These are phyloP conservation scores for Candida pseudoviswanathii DNA, from an alignment of 1,139 yeast genomes.

Conservation along the genomic window DNA sequence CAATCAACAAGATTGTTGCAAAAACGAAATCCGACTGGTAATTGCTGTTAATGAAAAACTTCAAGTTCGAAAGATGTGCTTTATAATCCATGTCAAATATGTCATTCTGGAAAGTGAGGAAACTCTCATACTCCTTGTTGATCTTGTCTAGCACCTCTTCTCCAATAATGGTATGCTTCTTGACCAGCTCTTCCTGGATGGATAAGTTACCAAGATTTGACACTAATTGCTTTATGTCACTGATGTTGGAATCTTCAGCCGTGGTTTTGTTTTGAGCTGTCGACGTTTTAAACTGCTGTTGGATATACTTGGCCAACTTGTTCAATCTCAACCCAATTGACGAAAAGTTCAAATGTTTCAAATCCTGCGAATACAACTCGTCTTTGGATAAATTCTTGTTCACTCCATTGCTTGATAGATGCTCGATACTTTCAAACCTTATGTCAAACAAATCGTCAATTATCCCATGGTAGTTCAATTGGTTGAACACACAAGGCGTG, in stretches of 20 bases:
- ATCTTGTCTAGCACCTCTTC: constrained; percentile 64
- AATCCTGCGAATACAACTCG: constrained; percentile 37
- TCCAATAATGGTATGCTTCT: constrained; percentile 76
- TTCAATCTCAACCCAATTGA: constrained; percentile 76
- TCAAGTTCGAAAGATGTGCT: constrained; percentile 49
- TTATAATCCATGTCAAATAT: constrained; percentile 61
- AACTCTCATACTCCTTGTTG: constrained; percentile 49
- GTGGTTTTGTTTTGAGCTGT: constrained; percentile 18
- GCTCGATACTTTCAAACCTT: constrained; percentile 44
- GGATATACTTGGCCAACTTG: constrained; percentile 68
- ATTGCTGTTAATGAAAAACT: constrained; percentile 47
- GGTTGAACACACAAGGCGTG: constrained; percentile 70
- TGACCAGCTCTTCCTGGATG: constrained; percentile 64
- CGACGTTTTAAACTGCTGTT: constrained; percentile 57
- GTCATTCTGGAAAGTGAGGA: constrained; percentile 74
- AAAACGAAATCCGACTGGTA: constrained; percentile 42
- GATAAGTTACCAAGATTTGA: constrained; percentile 70
- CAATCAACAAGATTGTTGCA: constrained; percentile 54
- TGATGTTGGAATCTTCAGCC: constrained; percentile 46
- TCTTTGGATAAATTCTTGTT: constrained; percentile 24
- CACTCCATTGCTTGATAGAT: constrained; percentile 22
- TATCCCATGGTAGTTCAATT: constrained; percentile 80
- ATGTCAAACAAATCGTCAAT: constrained; percentile 69
- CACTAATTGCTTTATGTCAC: constrained; percentile 73
- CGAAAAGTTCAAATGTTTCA: constrained; percentile 75